Evolutionary conservation across 1,284 basidiomycete genomes (phyloP).

Genomic region (Blastosporella zonata): DNA sequence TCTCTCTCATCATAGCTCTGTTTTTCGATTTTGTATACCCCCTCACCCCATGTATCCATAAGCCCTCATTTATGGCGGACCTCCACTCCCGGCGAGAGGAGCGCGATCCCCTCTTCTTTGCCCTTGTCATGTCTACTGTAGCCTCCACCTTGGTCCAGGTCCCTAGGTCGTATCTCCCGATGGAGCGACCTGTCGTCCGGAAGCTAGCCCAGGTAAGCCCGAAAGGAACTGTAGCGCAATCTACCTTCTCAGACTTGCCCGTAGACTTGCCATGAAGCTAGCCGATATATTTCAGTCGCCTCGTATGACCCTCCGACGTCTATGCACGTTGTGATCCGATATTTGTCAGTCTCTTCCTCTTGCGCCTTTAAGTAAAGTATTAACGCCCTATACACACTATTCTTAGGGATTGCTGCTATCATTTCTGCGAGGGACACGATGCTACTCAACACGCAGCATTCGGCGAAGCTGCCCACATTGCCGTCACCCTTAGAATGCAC

Average conservation of each 20-base stretch:
- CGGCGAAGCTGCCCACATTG: constrained; percentile 79
- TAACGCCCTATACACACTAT: constrained; percentile 11
- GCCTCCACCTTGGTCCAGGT: constrained; percentile 82
- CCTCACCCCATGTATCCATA: constrained; percentile 78
- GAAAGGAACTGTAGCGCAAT: constrained; percentile 2
- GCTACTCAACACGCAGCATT: constrained; percentile 84
- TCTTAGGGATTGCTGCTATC: constrained; percentile 72
- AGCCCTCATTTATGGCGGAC: constrained; percentile 84
- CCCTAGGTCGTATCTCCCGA: constrained; percentile 75
- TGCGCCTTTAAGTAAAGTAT: neutral
- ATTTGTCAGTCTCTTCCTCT: constrained; percentile 57
- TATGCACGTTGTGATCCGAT: constrained; percentile 78
- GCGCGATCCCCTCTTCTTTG: constrained; percentile 82
- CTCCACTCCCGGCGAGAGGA: constrained; percentile 75
- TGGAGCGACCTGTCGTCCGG: constrained; percentile 74
- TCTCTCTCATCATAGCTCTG: constrained; percentile 74
- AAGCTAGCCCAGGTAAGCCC: constrained; percentile 59
- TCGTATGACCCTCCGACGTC: constrained; percentile 81
- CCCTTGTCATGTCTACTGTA: constrained; percentile 81
- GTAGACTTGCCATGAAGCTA: constrained; percentile 75
- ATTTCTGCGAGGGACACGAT: constrained; percentile 84
- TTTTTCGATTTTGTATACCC: constrained; percentile 91
- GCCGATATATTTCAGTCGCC: constrained; percentile 71
- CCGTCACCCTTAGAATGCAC: constrained; percentile 77
- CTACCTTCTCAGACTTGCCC: constrained; percentile 6